Evolutionary conservation across 257 asterid genomes (phyloP).

Genomic region (Asclepias syriaca): DNA sequence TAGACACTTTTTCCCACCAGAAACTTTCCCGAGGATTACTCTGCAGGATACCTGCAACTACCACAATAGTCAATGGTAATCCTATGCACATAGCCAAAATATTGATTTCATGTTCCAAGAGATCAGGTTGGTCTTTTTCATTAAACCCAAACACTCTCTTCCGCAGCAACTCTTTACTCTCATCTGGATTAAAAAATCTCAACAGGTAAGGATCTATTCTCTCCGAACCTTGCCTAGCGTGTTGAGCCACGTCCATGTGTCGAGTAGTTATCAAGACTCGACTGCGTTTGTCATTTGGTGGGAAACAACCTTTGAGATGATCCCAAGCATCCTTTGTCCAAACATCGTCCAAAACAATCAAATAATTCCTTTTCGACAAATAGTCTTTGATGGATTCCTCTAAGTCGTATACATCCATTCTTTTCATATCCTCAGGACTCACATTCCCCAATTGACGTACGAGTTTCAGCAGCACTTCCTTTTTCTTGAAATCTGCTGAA

Average conservation of each 20-base stretch:
- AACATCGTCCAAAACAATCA: constrained; percentile 57
- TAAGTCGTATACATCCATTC: constrained; percentile 34
- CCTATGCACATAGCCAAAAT: constrained; percentile 24
- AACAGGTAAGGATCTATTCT: constrained; percentile 17
- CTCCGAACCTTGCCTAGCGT: constrained; percentile 6
- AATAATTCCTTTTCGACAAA: constrained; percentile 36
- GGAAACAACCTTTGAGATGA: constrained; percentile 23
- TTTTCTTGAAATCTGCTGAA: constrained; percentile 44
- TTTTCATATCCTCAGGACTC: constrained; percentile 21
- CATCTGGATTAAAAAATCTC: constrained; percentile 11
- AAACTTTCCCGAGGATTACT: background rate
- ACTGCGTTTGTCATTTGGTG: constrained; percentile 15
- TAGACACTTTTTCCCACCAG: constrained; percentile 21
- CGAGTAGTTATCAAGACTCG: constrained; percentile 42
- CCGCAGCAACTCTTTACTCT: constrained; percentile 35
- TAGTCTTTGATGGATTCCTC: constrained; percentile 25
- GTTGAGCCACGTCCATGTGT: constrained; percentile 15
- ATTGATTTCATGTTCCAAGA: constrained; percentile 10
- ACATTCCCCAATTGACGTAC: constrained; percentile 19
- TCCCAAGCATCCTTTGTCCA: constrained; percentile 49
- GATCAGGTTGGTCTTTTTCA: constrained; percentile 14
- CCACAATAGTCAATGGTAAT: constrained; percentile 46
- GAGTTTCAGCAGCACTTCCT: constrained; percentile 45
- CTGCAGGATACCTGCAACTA: constrained; percentile 42
- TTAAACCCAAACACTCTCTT: constrained; percentile 26